A percentile compares a stretch with the other conserved stretches of the same genome.
Conservation (phyloP, 306 rosid species). For the Citrullus mucosospermus region DNA sequence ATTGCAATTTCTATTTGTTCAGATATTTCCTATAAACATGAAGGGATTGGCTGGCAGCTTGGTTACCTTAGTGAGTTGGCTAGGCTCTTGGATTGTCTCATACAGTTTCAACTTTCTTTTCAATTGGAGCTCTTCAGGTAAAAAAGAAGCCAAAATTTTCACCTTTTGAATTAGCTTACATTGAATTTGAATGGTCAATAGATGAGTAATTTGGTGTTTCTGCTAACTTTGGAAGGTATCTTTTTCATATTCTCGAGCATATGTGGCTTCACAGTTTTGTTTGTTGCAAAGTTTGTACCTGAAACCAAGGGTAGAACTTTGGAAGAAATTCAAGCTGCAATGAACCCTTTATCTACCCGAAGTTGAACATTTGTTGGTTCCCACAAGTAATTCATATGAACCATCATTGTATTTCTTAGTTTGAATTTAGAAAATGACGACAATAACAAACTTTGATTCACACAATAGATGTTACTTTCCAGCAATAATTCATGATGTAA, state of each 20-base stretch:
- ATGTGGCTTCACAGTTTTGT: slow-evolving; percentile 41
- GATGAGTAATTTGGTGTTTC: background rate
- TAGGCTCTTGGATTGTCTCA: slow-evolving; percentile 57
- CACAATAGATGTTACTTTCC: background rate
- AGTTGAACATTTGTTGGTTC: slow-evolving; percentile 1
- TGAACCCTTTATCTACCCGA: slow-evolving; percentile 23
- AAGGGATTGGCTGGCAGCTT: slow-evolving; percentile 83
- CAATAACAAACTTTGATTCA: background rate
- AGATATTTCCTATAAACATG: slow-evolving; percentile 74
- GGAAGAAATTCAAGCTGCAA: slow-evolving; percentile 64
- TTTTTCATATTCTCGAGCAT: slow-evolving; percentile 50
- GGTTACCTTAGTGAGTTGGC: slow-evolving; percentile 48
- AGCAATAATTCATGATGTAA: background rate
- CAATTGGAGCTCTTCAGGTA: slow-evolving; percentile 70
- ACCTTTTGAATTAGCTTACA: background rate
- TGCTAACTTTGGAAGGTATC: slow-evolving; percentile 24
- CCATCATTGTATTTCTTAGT: background rate
- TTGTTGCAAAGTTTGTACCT: slow-evolving; percentile 56
- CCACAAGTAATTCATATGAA: background rate
- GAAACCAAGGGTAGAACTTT: slow-evolving; percentile 70
- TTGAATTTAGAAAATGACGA: background rate
- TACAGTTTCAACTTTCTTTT: slow-evolving; percentile 58
- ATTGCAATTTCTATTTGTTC: slow-evolving; percentile 1
- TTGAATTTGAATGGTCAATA: background rate
- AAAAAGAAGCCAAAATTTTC: background rate